phyloP scores from a whole-genome alignment of 2,329 filamentous ascomycete species.

The Beauveria bassiana region DNA sequence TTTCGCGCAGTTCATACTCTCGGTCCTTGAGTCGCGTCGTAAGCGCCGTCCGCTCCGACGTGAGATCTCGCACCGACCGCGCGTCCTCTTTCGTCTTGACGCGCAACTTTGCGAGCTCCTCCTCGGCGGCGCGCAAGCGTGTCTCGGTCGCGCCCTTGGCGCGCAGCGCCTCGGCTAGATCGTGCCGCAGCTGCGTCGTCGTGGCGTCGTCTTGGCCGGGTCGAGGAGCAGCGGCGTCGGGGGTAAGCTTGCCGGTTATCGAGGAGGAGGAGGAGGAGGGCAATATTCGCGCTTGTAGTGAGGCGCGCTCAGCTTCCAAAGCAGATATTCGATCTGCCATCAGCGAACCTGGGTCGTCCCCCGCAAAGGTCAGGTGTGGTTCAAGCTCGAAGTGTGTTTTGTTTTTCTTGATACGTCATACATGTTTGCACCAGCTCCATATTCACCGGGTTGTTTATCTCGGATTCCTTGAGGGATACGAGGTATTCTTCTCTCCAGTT shows the following conservation, averaged over 20 bases:
- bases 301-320: slow-evolving; percentile 51
- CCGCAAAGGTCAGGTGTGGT: slow-evolving; percentile 14
- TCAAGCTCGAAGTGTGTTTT: background rate
- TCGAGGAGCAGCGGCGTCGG: slow-evolving; percentile 14
- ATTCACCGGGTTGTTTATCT: slow-evolving; percentile 54
- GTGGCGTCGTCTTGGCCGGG: slow-evolving; percentile 22
- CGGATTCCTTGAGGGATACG: slow-evolving; percentile 63
- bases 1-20: slow-evolving; percentile 77
- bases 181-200: slow-evolving; percentile 50
- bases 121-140: slow-evolving; percentile 53
- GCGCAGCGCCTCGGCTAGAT: slow-evolving; percentile 70
- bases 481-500: slow-evolving; percentile 80
- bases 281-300: slow-evolving; percentile 24
- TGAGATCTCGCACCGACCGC: slow-evolving; percentile 53
- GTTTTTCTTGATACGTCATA: slow-evolving; percentile 32
- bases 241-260: slow-evolving; percentile 1
- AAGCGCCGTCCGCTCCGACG: slow-evolving; percentile 53
- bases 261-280: background rate
- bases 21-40: slow-evolving; percentile 65
- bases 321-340: slow-evolving; percentile 60
- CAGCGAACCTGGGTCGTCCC: slow-evolving; percentile 45
- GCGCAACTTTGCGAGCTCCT: slow-evolving; percentile 58
- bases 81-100: slow-evolving; percentile 51
- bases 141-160: slow-evolving; percentile 61
- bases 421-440: slow-evolving; percentile 70